These are phyloP conservation scores for Xylaria sp. DNA, from an alignment of 2,329 filamentous ascomycete genomes.

Conservation along the genomic window DNA sequence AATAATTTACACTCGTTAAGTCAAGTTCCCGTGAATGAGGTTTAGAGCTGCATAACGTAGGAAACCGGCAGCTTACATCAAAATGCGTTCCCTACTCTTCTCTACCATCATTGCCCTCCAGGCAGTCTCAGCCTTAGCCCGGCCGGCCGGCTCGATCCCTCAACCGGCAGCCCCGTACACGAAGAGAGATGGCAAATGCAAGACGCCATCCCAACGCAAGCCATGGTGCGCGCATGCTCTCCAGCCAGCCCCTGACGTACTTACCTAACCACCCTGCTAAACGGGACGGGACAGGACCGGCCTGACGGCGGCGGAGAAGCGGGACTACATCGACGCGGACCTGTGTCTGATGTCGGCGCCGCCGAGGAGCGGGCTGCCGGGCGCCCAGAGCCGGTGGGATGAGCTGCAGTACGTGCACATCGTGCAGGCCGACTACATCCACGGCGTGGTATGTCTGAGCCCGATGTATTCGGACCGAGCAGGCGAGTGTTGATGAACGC, in stretches of 20 bases:
- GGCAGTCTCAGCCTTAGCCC: not conserved
- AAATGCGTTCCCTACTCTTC: not conserved
- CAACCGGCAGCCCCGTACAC: not conserved
- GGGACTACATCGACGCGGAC: constrained; percentile 36
- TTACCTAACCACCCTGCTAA: no score
- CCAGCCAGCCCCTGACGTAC: not conserved
- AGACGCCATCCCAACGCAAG: not conserved
- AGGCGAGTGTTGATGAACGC: no score
- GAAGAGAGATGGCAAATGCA: not conserved
- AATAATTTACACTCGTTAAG: not conserved
- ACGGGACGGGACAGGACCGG: constrained; percentile 9
- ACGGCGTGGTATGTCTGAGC: constrained; percentile 29
- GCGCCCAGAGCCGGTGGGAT: constrained; percentile 37
- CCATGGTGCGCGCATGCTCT: not conserved
- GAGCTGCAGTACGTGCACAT: constrained; percentile 40
- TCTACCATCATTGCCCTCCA: not conserved
- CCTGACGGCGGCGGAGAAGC: constrained; percentile 30
- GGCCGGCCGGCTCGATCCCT: not conserved
- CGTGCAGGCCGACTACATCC: constrained; percentile 34
- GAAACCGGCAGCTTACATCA: not conserved
- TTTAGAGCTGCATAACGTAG: not conserved
- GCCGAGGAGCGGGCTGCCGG: constrained; percentile 28
- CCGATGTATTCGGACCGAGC: not conserved
- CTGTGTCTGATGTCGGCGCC: constrained; percentile 37
- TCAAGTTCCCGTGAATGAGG: not conserved